These are phyloP conservation scores for Petunia secreta DNA, from an alignment of 257 asterid genomes.

Conservation along the genomic window DNA sequence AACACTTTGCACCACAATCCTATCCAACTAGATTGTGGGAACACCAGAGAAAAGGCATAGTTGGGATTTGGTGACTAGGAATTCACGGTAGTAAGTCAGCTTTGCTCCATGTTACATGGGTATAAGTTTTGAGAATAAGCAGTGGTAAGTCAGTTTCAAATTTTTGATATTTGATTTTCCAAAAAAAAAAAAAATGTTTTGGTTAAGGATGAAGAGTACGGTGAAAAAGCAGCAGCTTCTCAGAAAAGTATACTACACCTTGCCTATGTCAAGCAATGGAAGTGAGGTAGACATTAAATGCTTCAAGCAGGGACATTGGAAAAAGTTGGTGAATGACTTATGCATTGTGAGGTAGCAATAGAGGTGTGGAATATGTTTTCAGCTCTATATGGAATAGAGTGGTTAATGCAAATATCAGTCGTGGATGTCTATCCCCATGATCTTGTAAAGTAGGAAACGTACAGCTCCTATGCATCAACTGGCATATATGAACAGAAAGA, in stretches of 20 bases:
- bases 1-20: not conserved
- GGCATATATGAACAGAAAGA: slow-evolving; percentile 9
- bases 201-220: slow-evolving; percentile 1
- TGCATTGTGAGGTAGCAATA: not conserved
- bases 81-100: not conserved
- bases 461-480: not conserved
- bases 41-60: slow-evolving; percentile 5
- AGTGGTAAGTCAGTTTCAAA: too few species aligned
- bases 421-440: not conserved
- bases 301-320: not conserved
- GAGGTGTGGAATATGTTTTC: not conserved
- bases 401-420: not conserved
- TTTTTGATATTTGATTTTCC: too few species aligned
- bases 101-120: not conserved
- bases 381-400: not conserved
- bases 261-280: slow-evolving; percentile 2
- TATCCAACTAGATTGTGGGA: not conserved
- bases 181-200: not conserved
- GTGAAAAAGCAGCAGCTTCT: slow-evolving; percentile 15
- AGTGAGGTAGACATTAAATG: not conserved
- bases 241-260: not conserved
- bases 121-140: too few species aligned
- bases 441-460: not conserved
- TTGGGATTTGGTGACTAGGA: not conserved
- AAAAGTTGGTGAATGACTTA: not conserved